Evolutionary conservation across 2,329 filamentous ascomycete species (phyloP), one percentile per base, ranked within the genome.

Genomic region (Scytalidium lignicola): DNA sequence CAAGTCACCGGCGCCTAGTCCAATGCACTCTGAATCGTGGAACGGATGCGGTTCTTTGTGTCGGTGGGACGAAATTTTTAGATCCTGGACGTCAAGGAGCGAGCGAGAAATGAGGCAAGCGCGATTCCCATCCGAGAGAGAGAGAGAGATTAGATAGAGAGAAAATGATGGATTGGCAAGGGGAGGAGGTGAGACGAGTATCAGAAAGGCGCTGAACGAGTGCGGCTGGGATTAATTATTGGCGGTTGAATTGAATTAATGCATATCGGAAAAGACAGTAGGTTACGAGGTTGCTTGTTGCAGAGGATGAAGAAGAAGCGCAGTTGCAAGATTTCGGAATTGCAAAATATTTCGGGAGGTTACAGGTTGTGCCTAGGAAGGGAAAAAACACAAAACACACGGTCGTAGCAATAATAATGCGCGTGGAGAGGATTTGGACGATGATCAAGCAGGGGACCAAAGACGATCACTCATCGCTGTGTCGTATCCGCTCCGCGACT

Each of bases 11-110:
- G n/a, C 17, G 9, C 43, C 39, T 3, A n/a, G 57, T 63, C 32
- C 55, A 46, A 6, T 49, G 49, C 39, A 63, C 59, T 54, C 56
- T 56, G 4, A 64, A 55, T 43, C 66, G 64, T 62, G 65, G 64
- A 63, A 45, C 64, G 13, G 23, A 50, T 2, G 58, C 41, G 6
- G 9, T 10, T 43, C 19, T 18, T 8, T 43, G 9, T 17, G 22
- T 20, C 22, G 22, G 13, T 18, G 22, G 19, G 8, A 43, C 9
- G 3, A 4, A 12, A 43, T 12, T 43, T 21, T 18, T 17, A 43
- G n/a, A 20, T 6, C 19, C 21, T 22, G 20, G 20, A 44, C 10
- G 6, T 44, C 32, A 13, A 37, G 32, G 32, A 13, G 32, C 32
- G 32, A 37, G 32, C 32, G 32, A 37, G 32, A 37, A 37, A 37